Base-by-base conservation (phyloP, 176 grass and related monocot genomes). In the Oryza glumipatula region DNA sequence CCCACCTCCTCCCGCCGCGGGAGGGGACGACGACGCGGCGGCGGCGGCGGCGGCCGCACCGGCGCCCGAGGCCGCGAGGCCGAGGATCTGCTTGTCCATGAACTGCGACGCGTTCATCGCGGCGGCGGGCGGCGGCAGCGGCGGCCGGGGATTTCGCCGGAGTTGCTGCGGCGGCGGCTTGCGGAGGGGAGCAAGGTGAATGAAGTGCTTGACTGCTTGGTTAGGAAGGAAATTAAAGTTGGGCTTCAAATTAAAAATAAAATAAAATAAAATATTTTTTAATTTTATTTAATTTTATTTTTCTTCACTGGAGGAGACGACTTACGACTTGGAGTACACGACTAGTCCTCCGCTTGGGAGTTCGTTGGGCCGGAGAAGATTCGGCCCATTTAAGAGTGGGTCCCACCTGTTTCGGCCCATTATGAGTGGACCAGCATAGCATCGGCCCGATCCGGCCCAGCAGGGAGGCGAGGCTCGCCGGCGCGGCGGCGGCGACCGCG, bases 21-120 rank as follows among this genome's bases (percentile, higher is more conserved):
- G 64, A 23, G 75, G 45, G 43, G 70, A 22, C 33, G 78, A 76
- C 7, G 39, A 41, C 39, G 39, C 39, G 39, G 39, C 39, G 6
- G 39, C 1, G 5, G 68, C 61, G 44, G 73, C 44, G 26, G 67
- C 68, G 51, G 51, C 28, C 6, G 46, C 13, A 35, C 60, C 87
- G 0, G 66, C 16, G 26, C 16, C 72, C 24, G 67, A 63, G 3
- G 86, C 93, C 1, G 85, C 86, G 70, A 95, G 85, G 56, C 88
- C 93, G 30, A 88, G 90, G 90, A 95, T 92, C 88, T 95, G 88
- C 76, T 95, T 95, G 76, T 95, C 93, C 93, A 95, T 95, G 90
- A 95, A 95, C 79, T 86, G 85, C 58, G 93, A 92, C 21, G 85
- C 46, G 90, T 84, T 95, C 93, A 95, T 95, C 76, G 82, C 78